These are phyloP conservation scores for Xanthoconium purpureum DNA, from an alignment of 768 basidiomycete species.

Conservation along the genomic window DNA sequence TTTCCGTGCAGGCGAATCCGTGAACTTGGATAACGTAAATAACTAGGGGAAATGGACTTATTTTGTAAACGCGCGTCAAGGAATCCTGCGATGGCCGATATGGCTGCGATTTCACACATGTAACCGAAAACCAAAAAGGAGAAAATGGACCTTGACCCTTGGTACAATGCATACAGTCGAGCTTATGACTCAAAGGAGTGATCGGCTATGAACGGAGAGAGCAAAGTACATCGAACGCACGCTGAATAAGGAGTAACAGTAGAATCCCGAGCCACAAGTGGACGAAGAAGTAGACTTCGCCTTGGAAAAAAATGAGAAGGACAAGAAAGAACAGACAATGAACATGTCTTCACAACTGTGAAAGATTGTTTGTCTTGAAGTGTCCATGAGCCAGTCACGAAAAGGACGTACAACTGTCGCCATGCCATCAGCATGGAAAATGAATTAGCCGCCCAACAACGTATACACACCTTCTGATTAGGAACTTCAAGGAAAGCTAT, in stretches of 20 bases:
- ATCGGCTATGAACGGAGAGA: neutral
- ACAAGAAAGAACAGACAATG: neutral
- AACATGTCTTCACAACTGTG: constrained; percentile 14
- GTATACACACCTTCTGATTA: constrained; percentile 5
- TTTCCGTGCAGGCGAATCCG: no score
- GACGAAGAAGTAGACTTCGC: constrained; percentile 11
- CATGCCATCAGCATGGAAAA: neutral
- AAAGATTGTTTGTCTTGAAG: neutral
- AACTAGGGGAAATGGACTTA: neutral
- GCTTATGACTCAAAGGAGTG: constrained; percentile 6
- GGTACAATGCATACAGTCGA: constrained; percentile 16
- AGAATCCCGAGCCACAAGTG: constrained; percentile 10
- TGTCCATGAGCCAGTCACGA: neutral
- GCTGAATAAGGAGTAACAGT: constrained; percentile 9
- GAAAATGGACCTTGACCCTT: constrained; percentile 6
- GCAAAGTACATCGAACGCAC: neutral
- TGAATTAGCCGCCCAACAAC: neutral
- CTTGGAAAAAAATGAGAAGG: constrained; percentile 6
- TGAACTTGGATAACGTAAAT: neutral
- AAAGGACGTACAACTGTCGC: constrained; percentile 15
- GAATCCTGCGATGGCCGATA: constrained; percentile 1
- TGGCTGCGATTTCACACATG: constrained; percentile 11
- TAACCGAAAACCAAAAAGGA: constrained; percentile 10
- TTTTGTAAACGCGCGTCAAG: constrained; percentile 1
- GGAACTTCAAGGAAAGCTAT: constrained; percentile 14